These are phyloP conservation scores for Cercospora canescens DNA, from an alignment of 2,329 filamentous ascomycete species.

Conservation along the genomic window DNA sequence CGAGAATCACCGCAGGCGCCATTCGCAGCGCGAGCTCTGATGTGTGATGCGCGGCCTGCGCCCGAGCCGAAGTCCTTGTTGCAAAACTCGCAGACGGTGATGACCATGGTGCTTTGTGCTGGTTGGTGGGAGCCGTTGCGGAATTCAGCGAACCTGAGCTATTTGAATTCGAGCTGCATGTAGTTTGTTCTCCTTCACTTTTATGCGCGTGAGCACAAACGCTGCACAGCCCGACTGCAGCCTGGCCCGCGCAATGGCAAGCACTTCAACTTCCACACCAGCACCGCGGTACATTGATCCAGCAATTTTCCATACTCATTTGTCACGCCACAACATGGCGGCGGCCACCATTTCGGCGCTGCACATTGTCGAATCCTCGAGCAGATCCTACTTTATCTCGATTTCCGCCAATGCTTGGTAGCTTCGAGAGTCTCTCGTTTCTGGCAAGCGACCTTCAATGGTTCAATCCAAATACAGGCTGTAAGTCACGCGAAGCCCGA, in stretches of 20 bases:
- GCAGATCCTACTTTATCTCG: constrained; percentile 1
- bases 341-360: background rate
- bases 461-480: background rate
- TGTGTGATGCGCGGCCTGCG: constrained; percentile 2
- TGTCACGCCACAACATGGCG: background rate
- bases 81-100: background rate
- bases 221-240: background rate
- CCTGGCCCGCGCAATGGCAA: background rate
- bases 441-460: background rate
- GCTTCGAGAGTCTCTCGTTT: background rate
- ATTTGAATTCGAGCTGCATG: background rate
- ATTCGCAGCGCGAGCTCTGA: constrained; percentile 1
- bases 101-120: background rate
- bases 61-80: background rate
- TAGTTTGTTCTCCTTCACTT: background rate
- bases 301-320: background rate
- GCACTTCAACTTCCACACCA: background rate
- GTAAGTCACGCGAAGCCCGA: background rate
- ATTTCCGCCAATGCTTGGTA: background rate
- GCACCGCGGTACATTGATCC: background rate
- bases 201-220: background rate
- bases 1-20: constrained; percentile 3
- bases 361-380: constrained; percentile 7
- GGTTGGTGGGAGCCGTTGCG: background rate
- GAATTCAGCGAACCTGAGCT: background rate